phyloP scores from a whole-genome alignment of 2,329 filamentous ascomycete genomes.

The Sporothrix mexicana region DNA sequence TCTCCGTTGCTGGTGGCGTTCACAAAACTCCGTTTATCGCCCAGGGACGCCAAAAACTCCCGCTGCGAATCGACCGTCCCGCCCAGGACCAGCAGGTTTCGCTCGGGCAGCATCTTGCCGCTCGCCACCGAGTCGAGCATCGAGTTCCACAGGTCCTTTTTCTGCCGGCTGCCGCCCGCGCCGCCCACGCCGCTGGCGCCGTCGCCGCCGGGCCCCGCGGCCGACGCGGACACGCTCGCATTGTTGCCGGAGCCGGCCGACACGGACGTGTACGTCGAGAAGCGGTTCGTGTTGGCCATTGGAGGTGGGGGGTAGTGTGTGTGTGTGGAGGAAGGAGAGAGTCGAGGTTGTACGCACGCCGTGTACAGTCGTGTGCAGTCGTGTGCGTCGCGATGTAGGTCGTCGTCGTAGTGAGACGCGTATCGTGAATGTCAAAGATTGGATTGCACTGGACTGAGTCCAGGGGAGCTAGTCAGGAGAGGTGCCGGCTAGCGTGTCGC shows the following conservation, averaged over 20 bases:
- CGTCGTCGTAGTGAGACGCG: slow-evolving; percentile 2
- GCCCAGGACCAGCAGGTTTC: slow-evolving; percentile 85
- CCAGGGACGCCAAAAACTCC: slow-evolving; percentile 76
- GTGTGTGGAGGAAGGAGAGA: background rate
- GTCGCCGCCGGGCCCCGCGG: slow-evolving; percentile 43
- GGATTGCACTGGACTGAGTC: background rate
- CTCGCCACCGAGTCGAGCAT: slow-evolving; percentile 91
- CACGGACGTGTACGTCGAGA: slow-evolving; percentile 64
- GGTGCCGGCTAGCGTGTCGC: slow-evolving; percentile 18
- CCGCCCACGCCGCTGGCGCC: slow-evolving; percentile 41
- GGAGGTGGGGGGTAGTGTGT: background rate
- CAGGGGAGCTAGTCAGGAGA: slow-evolving; percentile 24
- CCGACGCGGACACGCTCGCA: slow-evolving; percentile 45
- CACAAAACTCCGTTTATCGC: no score
- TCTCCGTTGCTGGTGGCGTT: no score
- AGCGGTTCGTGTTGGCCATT: slow-evolving; percentile 60
- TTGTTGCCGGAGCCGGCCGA: slow-evolving; percentile 61
- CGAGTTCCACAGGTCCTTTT: slow-evolving; percentile 91
- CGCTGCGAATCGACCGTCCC: slow-evolving; percentile 82
- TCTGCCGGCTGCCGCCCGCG: slow-evolving; percentile 58
- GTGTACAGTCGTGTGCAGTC: no score
- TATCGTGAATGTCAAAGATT: background rate
- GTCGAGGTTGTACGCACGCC: background rate
- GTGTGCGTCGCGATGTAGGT: background rate
- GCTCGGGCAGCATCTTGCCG: slow-evolving; percentile 87